Evolutionary conservation across 2,329 filamentous ascomycete species (phyloP).

Genomic region (Hymenoscyphus repandus): DNA sequence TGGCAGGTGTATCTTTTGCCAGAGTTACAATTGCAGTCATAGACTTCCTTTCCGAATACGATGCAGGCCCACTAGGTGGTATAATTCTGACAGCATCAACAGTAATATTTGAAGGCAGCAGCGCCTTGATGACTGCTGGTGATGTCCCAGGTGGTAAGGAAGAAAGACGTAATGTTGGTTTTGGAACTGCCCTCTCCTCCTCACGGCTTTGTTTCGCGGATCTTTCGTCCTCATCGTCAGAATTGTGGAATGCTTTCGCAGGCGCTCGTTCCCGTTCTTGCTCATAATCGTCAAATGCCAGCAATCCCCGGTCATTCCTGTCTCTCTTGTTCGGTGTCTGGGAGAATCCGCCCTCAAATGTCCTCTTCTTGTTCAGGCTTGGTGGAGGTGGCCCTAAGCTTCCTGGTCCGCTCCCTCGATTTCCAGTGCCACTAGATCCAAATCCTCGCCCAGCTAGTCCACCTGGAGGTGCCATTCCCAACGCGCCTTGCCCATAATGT

Average conservation of each 20-base stretch:
- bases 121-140: conserved; percentile 52
- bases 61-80: conserved; percentile 44
- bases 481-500: conserved; percentile 49
- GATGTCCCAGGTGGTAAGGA: conserved; percentile 57
- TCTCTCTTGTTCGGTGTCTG: conserved; percentile 29
- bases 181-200: conserved; percentile 51
- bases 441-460: conserved; percentile 26
- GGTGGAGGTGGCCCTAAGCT: conserved; percentile 51
- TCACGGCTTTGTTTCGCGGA: conserved; percentile 35
- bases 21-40: conserved; percentile 76
- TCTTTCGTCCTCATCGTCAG: conserved; percentile 38
- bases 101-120: conserved; percentile 53
- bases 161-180: conserved; percentile 57
- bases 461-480: conserved; percentile 33
- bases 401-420: conserved; percentile 51
- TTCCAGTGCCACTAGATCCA: conserved; percentile 33
- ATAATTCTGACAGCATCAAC: conserved; percentile 72
- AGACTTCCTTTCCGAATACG: conserved; percentile 60
- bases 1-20: conserved; percentile 72
- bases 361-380: conserved; percentile 49
- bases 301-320: conserved; percentile 18
- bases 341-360: conserved; percentile 38
- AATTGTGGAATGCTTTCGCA: conserved; percentile 29
- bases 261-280: conserved; percentile 19
- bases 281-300: conserved; percentile 31